Evolutionary conservation across 495 filamentous ascomycete species (phyloP).

Genomic region (Hypoxylon crocopeplum): DNA sequence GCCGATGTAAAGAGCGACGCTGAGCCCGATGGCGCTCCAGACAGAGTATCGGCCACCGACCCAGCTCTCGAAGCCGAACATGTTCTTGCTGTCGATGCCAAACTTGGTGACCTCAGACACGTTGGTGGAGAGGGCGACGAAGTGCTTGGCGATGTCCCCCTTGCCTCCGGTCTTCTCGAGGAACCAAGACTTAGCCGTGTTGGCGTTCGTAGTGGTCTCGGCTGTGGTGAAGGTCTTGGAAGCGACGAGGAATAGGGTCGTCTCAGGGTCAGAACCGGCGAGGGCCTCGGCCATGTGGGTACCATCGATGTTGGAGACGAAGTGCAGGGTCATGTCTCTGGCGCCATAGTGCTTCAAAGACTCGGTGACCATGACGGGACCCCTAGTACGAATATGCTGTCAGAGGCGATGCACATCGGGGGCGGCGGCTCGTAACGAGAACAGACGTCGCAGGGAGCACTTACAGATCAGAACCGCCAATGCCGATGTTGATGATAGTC

Average conservation of each 20-base stretch:
- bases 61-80: slow-evolving; percentile 99
- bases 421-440: background rate
- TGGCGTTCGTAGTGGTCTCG: slow-evolving; percentile 95
- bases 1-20: slow-evolving; percentile 91
- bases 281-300: slow-evolving; percentile 97
- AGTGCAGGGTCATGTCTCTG: slow-evolving; percentile 86
- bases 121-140: slow-evolving; percentile 97
- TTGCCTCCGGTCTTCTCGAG: slow-evolving; percentile 73
- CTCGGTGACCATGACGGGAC: slow-evolving; percentile 98
- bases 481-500: slow-evolving; percentile 96
- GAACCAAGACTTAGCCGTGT: slow-evolving; percentile 97
- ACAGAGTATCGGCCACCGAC: slow-evolving; percentile 98
- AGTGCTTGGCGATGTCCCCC: slow-evolving; percentile 97
- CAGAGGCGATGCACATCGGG: slow-evolving; percentile 31
- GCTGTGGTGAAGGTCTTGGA: slow-evolving; percentile 99
- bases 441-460: slow-evolving; percentile 39
- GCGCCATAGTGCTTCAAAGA: slow-evolving; percentile 92
- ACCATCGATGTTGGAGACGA: slow-evolving; percentile 99
- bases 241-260: slow-evolving; percentile 94
- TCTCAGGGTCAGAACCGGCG: slow-evolving; percentile 87
- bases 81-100: slow-evolving; percentile 96
- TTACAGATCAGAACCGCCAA: slow-evolving; percentile 97
- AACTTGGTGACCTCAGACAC: slow-evolving; percentile 95
- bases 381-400: slow-evolving; percentile 59
- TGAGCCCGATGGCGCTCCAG: slow-evolving; percentile 97